A percentile compares a stretch with the other conserved stretches of the same genome.
Evolutionary conservation across 2,329 filamentous ascomycete species (phyloP).

Genomic region (Neurospora crassa): DNA sequence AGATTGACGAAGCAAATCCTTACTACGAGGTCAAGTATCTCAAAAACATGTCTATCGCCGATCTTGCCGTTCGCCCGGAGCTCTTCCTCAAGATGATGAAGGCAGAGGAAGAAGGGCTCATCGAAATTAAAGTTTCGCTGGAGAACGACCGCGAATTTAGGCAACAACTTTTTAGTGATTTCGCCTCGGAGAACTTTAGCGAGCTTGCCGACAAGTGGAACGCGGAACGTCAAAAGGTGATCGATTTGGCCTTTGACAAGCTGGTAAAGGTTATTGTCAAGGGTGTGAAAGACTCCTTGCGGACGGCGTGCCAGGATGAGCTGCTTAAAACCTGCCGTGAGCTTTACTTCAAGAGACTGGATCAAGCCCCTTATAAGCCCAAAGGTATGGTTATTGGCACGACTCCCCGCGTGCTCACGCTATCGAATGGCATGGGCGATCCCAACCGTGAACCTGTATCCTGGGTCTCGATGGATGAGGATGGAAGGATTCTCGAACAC

Average conservation of each 20-base stretch:
- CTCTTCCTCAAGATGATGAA: slow-evolving; percentile 95
- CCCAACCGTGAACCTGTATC: slow-evolving; percentile 66
- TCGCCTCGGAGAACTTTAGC: slow-evolving; percentile 91
- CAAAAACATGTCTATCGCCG: slow-evolving; percentile 73
- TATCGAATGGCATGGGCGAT: slow-evolving; percentile 78
- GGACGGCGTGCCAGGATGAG: slow-evolving; percentile 87
- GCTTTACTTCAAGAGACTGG: slow-evolving; percentile 79
- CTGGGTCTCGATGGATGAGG: slow-evolving; percentile 91
- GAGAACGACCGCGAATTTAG: slow-evolving; percentile 69
- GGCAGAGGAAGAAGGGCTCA: slow-evolving; percentile 85
- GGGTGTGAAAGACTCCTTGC: slow-evolving; percentile 88
- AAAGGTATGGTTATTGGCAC: slow-evolving; percentile 87
- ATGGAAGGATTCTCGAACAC: slow-evolving; percentile 79
- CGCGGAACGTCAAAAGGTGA: slow-evolving; percentile 70
- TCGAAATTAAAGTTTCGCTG: slow-evolving; percentile 75
- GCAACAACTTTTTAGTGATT: slow-evolving; percentile 67
- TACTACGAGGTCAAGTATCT: slow-evolving; percentile 99
- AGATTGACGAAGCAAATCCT: slow-evolving; percentile 89
- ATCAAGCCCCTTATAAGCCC: slow-evolving; percentile 93
- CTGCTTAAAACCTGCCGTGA: slow-evolving; percentile 82
- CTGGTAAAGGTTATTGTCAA: slow-evolving; percentile 78
- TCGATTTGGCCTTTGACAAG: slow-evolving; percentile 73
- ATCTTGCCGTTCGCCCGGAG: slow-evolving; percentile 76
- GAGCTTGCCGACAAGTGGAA: slow-evolving; percentile 96
- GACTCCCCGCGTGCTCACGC: slow-evolving; percentile 71